These are phyloP conservation scores for Thraustochytrium sp. DNA, from an alignment of 352 stramenopile species.

Conservation along the genomic window DNA sequence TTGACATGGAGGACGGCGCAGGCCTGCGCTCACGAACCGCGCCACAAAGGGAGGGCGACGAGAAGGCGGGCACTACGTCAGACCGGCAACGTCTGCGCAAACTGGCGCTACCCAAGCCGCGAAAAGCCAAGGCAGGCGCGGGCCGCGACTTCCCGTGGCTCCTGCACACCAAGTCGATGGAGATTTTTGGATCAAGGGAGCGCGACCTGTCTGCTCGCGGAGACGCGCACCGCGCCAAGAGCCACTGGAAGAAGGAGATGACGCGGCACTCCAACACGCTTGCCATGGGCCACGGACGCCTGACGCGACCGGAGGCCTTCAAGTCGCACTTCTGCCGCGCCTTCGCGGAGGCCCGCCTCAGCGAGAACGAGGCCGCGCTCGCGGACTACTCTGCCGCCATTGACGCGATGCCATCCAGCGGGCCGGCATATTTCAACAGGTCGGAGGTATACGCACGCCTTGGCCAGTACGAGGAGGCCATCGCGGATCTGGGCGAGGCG, in stretches of 20 bases:
- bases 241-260: neutral
- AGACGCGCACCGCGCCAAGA: neutral
- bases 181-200: slow-evolving; percentile 16
- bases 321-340: slow-evolving; percentile 30
- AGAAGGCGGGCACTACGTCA: too few relatives aligned
- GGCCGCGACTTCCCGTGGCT: slow-evolving; percentile 5
- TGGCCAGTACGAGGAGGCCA: neutral
- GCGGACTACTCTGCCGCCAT: slow-evolving; percentile 5
- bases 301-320: slow-evolving; percentile 15
- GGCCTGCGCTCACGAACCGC: too few relatives aligned
- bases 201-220: slow-evolving; percentile 14
- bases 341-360: neutral
- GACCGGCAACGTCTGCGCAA: too few relatives aligned
- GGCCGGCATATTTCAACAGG: slow-evolving; percentile 13
- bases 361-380: neutral
- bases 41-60: too few relatives aligned
- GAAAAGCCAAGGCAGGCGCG: neutral
- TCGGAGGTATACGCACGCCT: neutral
- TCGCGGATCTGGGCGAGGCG: neutral
- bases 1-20: too few relatives aligned
- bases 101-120: too few relatives aligned
- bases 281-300: neutral
- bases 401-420: neutral
- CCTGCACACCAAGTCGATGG: slow-evolving; percentile 1
- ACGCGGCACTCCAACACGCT: neutral